Evolutionary conservation across 495 filamentous ascomycete genomes (phyloP), one percentile per base, ranked within the genome.

Genomic region (Xylaria nigripes): DNA sequence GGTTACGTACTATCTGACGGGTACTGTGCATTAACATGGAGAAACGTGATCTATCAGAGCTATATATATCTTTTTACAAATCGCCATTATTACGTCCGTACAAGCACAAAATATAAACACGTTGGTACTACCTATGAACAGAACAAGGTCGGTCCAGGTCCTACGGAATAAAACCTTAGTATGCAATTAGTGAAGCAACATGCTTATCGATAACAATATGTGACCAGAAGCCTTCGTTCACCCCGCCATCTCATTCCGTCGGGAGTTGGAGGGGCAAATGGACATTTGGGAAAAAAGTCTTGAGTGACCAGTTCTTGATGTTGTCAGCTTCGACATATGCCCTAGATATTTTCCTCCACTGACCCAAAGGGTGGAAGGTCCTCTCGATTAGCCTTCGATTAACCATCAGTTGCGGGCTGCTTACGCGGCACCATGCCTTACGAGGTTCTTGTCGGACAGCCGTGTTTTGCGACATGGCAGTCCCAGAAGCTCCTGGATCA

Each of bases 391-490:
- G n/a, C 34, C 44, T 32, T 6, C 12, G 4, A 40, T 40, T 29
- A 48, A 25, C 34, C n/a, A 48, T 34, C 29, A 47, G 51, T 44
- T 32, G 46, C 29, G 43, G 45, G 15, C 38, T 55, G 48, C 21
- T 22, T 38, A 38, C n/a, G 27, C 15, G 59, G 50, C 52, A 48
- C 50, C 16, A 70, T 70, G 68, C 61, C 66, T 24, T 63, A 68
- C 40, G 38, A 67, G 12, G 48, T 57, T 38, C 65, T 75, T 27
- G 60, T 69, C n/a, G 77, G 77, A 43, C 74, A 75, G 40, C 66
- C 75, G 24, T 77, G 74, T 72, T 79, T 73, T 66, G 78, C 75
- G 45, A 48, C 64, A 23, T 70, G 74, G 24, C 76, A 79, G 61
- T 66, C 73, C 51, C 59, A 73, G 60, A 81, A 79, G 61, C 58